Evolutionary conservation across 1,284 basidiomycete genomes (phyloP).

Genomic region (Cryptococcus neoformans): DNA sequence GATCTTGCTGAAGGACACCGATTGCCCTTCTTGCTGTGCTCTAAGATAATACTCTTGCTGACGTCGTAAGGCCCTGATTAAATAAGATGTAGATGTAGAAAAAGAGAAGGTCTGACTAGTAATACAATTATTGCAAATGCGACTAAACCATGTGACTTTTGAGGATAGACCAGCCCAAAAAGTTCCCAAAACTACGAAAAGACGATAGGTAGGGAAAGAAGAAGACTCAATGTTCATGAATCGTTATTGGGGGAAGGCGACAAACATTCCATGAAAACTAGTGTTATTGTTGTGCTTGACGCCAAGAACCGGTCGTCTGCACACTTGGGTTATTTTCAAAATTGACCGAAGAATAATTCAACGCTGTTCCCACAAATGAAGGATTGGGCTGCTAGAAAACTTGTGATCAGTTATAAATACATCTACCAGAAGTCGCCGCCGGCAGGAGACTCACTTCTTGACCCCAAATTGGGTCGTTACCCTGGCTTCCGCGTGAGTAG

Average conservation of each 20-base stretch:
- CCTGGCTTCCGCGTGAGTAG: conserved; percentile 7
- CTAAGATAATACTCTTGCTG: no score
- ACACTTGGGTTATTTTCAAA: conserved; percentile 7
- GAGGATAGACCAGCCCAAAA: neutral
- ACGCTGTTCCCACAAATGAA: neutral
- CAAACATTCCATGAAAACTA: neutral
- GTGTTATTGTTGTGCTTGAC: conserved; percentile 5
- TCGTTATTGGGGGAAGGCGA: no score
- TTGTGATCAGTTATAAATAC: neutral
- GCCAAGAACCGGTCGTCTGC: conserved; percentile 10
- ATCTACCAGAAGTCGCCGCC: neutral
- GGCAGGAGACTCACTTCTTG: neutral
- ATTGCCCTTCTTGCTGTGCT: no score
- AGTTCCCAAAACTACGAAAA: neutral
- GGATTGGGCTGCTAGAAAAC: neutral
- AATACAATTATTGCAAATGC: no score
- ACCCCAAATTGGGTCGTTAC: conserved; percentile 11
- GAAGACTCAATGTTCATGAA: neutral
- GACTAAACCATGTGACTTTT: neutral
- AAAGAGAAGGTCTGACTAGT: no score
- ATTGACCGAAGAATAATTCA: conserved; percentile 1
- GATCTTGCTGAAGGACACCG: no score
- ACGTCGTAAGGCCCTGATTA: no score
- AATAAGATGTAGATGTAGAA: no score
- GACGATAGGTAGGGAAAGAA: neutral